Conservation (phyloP, 495 filamentous ascomycete genomes). For the Podospora anserina region DNA sequence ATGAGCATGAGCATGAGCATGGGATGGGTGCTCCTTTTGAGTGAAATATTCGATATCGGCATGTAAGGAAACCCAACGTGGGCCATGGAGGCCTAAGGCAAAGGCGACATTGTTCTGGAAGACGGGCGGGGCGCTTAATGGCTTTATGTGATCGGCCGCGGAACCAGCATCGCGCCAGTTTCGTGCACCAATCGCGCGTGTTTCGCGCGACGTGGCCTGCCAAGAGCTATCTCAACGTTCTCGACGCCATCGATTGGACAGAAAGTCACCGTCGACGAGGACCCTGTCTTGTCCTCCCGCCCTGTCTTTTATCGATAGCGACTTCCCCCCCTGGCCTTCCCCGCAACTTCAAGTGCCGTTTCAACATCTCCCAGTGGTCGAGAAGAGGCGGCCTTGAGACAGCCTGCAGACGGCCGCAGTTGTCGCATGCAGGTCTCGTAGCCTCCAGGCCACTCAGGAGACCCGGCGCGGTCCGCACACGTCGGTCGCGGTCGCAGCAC, state of each 20-base stretch:
- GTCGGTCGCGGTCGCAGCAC: conserved; percentile 24
- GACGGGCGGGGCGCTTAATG: conserved; percentile 22
- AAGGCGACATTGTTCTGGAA: conserved; percentile 2
- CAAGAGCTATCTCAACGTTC: conserved; percentile 13
- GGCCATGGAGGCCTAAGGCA: neutral
- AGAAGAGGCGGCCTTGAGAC: conserved; percentile 26
- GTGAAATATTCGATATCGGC: neutral
- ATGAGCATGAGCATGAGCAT: neutral
- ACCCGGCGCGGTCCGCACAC: conserved; percentile 30
- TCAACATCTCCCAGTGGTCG: conserved; percentile 26
- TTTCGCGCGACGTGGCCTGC: conserved; percentile 23
- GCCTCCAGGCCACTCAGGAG: conserved; percentile 26
- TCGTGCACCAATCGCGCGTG: conserved; percentile 27
- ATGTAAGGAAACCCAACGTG: neutral
- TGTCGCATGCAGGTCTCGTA: conserved; percentile 24
- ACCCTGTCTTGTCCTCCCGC: conserved; percentile 6
- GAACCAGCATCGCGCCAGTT: conserved; percentile 28
- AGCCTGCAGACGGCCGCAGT: conserved; percentile 26
- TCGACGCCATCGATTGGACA: conserved; percentile 13
- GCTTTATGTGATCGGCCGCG: conserved; percentile 23
- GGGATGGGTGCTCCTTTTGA: neutral
- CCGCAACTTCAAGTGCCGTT: conserved; percentile 20
- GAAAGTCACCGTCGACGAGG: neutral
- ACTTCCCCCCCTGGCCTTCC: conserved; percentile 19
- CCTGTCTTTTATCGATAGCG: conserved; percentile 35